Conservation (phyloP, 768 basidiomycete species). For the Russula compacta region DNA sequence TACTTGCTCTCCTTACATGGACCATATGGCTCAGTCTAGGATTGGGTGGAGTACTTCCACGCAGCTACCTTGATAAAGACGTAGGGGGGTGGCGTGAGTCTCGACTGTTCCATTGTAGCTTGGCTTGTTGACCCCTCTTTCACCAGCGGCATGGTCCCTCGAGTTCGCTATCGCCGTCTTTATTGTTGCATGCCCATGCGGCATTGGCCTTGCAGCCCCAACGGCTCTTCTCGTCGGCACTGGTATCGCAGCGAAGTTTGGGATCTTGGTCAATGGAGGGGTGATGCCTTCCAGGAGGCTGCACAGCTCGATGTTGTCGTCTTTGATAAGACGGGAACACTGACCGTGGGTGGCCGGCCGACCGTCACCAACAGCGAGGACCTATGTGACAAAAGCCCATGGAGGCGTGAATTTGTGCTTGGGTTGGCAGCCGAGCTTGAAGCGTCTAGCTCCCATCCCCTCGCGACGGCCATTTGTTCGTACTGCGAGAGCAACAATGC, state of each 20-base stretch:
- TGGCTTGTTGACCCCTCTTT: background rate
- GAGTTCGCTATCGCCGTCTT: conserved; percentile 79
- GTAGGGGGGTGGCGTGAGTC: conserved; percentile 56
- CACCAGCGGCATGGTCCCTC: conserved; percentile 59
- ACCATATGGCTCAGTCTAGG: conserved; percentile 63
- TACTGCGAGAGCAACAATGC: conserved; percentile 35
- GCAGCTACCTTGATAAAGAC: conserved; percentile 43
- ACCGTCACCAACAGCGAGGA: conserved; percentile 47
- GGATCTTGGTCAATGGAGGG: conserved; percentile 80
- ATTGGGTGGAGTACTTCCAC: conserved; percentile 45
- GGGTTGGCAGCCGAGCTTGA: conserved; percentile 50
- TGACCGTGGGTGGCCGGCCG: conserved; percentile 60
- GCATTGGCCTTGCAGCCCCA: conserved; percentile 78
- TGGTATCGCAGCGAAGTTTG: conserved; percentile 68
- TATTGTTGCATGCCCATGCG: conserved; percentile 82
- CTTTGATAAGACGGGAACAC: conserved; percentile 84
- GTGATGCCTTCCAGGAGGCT: conserved; percentile 80
- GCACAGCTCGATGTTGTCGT: conserved; percentile 62
- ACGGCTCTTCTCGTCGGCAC: conserved; percentile 79
- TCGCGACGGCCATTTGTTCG: conserved; percentile 49
- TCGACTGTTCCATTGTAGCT: background rate
- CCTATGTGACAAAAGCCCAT: conserved; percentile 22
- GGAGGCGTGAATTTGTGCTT: conserved; percentile 34
- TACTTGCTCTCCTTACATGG: conserved; percentile 70
- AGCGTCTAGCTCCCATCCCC: conserved; percentile 51